Conservation (phyloP, 1,284 basidiomycete genomes). For the Cryptococcus sp. region DNA sequence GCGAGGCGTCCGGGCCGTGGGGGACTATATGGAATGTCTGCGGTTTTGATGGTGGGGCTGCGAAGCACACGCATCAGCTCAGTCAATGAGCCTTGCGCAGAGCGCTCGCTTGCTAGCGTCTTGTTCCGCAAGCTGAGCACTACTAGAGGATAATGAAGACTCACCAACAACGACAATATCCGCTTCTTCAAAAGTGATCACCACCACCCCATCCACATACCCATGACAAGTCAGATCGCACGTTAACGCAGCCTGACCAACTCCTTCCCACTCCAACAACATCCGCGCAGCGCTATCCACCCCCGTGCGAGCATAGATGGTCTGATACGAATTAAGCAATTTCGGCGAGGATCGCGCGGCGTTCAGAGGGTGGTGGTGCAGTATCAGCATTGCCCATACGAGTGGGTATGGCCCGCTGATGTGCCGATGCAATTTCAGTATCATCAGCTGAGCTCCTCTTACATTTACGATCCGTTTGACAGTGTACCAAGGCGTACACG, state of each 20-base stretch:
- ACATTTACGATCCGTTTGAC: background rate
- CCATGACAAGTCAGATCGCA: conserved; percentile 13
- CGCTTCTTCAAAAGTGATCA: conserved; percentile 26
- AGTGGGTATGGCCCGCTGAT: conserved; percentile 68
- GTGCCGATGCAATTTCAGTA: conserved; percentile 18
- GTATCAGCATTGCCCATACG: conserved; percentile 70
- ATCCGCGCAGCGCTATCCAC: conserved; percentile 74
- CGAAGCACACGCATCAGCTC: background rate
- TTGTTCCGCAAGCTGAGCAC: background rate
- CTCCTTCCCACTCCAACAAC: conserved; percentile 65
- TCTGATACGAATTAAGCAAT: conserved; percentile 31
- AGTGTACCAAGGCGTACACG: background rate
- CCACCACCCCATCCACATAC: conserved; percentile 9
- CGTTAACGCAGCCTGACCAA: conserved; percentile 21
- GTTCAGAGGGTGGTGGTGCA: conserved; percentile 67
- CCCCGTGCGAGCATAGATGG: conserved; percentile 65
- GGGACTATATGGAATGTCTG: conserved; percentile 23
- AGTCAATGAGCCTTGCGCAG: background rate
- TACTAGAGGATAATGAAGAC: background rate
- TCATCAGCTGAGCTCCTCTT: conserved; percentile 23
- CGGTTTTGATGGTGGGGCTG: conserved; percentile 19
- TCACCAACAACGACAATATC: conserved; percentile 22
- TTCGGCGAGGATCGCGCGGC: conserved; percentile 59
- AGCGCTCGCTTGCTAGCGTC: background rate
- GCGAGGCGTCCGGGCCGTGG: conserved; percentile 10